Conservation (phyloP, 192 early-diverging fungal genomes). For the Haplosporangium gracile region DNA sequence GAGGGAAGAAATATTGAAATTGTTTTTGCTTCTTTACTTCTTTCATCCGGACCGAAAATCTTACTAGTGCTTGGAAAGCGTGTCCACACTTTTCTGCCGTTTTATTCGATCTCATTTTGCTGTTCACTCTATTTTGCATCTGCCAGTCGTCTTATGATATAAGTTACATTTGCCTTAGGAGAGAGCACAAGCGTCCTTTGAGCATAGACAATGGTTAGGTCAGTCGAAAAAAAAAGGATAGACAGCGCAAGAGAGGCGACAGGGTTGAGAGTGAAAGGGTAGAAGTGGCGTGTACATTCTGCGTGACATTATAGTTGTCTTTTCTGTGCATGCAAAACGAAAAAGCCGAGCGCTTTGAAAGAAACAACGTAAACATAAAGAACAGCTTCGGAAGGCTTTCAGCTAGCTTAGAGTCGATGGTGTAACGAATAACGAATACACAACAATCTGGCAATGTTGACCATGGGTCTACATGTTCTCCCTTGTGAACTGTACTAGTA, state of each 20-base stretch:
- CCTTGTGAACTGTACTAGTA: not conserved
- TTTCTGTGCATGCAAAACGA: not conserved
- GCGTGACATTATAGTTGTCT: not conserved
- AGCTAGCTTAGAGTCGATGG: not conserved
- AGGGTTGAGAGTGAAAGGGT: not conserved
- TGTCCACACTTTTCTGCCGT: not conserved
- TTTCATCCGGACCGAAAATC: not conserved
- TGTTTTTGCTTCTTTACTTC: not conserved
- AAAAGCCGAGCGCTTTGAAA: not conserved
- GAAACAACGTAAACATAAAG: not conserved
- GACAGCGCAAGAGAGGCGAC: not conserved
- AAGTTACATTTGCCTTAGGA: not conserved
- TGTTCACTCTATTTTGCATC: not conserved
- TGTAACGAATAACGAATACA: not conserved
- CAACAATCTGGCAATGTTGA: not conserved
- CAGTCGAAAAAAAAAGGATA: not conserved
- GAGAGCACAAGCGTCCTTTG: not conserved
- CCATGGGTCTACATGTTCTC: not conserved
- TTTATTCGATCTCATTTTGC: not conserved
- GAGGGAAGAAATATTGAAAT: not conserved
- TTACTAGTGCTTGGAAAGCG: not conserved
- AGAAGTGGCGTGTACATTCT: not conserved
- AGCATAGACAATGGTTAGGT: not conserved
- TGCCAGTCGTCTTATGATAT: not conserved
- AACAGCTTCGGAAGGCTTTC: not conserved